Percentiles rank a stretch among this genome's conserved stretches.
phyloP scores from a whole-genome alignment of 192 early-diverging fungal species.

The Mortierella claussenii region DNA sequence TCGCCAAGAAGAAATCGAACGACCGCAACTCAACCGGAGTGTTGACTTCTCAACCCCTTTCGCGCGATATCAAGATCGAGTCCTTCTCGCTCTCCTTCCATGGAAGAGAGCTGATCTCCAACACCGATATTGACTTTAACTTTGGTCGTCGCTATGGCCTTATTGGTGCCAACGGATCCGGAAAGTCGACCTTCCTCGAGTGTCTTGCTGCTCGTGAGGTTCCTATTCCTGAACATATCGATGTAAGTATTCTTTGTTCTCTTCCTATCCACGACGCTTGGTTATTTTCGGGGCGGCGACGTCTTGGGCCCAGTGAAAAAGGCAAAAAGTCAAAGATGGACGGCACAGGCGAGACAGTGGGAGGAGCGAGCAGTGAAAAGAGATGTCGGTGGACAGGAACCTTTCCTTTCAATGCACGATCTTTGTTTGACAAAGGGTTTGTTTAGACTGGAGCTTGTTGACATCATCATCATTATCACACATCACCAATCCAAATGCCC shows the following conservation, averaged over 20 bases:
- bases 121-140: conserved; percentile 97
- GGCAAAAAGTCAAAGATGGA: too few relatives aligned
- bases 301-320: too few relatives aligned
- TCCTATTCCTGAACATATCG: conserved; percentile 97
- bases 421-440: not conserved
- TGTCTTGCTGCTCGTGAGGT: conserved; percentile 94
- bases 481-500: conserved; percentile 3
- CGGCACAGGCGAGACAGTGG: not conserved
- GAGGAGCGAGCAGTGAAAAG: too few relatives aligned
- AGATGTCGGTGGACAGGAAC: too few relatives aligned
- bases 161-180: conserved; percentile 94
- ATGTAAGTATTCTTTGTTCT: conserved; percentile 63
- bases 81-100: conserved; percentile 94
- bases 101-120: conserved; percentile 93
- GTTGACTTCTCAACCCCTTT: conserved; percentile 86
- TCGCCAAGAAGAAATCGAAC: conserved; percentile 71
- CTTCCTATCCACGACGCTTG: too few relatives aligned
- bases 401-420: too few relatives aligned
- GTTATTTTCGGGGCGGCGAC: too few relatives aligned
- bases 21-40: conserved; percentile 94
- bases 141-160: conserved; percentile 98
- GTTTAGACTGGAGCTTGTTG: not conserved
- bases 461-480: conserved; percentile 4
- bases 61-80: conserved; percentile 96
- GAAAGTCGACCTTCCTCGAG: conserved; percentile 95